Conservation (phyloP, 257 asterid species). For the Plantago ovata region DNA sequence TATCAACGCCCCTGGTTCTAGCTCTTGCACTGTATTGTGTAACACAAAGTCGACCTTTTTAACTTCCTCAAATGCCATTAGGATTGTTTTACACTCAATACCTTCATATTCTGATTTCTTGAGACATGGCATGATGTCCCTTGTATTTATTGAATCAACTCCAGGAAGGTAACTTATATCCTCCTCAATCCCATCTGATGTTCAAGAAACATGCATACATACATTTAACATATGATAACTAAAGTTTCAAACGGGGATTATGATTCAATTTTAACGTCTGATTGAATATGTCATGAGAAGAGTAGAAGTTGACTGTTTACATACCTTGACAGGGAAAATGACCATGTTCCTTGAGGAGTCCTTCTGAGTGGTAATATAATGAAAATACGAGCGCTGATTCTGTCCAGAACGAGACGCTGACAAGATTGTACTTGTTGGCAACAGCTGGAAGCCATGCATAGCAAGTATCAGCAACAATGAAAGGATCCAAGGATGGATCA, state of each 20-base stretch:
- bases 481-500: constrained; percentile 20
- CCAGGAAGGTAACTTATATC: no score
- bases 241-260: background rate
- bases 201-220: no score
- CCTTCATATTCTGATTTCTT: constrained; percentile 23
- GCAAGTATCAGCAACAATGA: constrained; percentile 40
- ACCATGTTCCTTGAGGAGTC: constrained; percentile 24
- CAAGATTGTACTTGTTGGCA: constrained; percentile 33
- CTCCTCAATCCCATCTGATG: constrained; percentile 31
- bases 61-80: constrained; percentile 33
- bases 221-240: no score
- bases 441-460: constrained; percentile 32
- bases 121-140: constrained; percentile 40
- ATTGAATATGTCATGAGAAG: background rate
- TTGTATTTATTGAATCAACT: no score
- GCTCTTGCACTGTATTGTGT: constrained; percentile 36
- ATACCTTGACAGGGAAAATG: constrained; percentile 29
- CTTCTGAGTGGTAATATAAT: constrained; percentile 19
- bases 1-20: background rate
- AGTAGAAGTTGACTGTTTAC: background rate
- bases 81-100: constrained; percentile 21
- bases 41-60: constrained; percentile 36
- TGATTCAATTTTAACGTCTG: no score
- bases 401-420: constrained; percentile 47
- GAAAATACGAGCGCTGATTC: constrained; percentile 41